These are phyloP conservation scores for Afroboletus lepidellus DNA, from an alignment of 1,284 basidiomycete genomes.

Conservation along the genomic window DNA sequence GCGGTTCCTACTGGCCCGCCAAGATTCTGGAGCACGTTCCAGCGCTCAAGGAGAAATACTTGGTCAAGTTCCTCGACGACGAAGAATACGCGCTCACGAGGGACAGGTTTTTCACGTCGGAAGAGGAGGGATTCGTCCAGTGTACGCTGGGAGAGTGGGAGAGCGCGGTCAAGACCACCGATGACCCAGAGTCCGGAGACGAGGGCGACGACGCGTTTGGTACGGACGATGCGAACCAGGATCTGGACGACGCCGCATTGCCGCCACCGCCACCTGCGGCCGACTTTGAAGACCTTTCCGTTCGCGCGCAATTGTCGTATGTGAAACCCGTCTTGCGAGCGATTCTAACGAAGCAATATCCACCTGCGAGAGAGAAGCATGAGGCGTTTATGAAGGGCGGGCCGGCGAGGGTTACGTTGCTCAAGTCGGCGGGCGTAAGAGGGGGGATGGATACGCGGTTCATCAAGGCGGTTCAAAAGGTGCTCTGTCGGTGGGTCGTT, in stretches of 20 bases:
- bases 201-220: conserved; percentile 43
- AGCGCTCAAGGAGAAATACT: conserved; percentile 42
- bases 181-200: conserved; percentile 48
- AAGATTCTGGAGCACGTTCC: conserved; percentile 51
- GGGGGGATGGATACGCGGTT: conserved; percentile 54
- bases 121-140: conserved; percentile 54
- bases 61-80: conserved; percentile 55
- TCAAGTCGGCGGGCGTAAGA: conserved; percentile 46
- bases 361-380: conserved; percentile 49
- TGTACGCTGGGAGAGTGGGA: conserved; percentile 61
- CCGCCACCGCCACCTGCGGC: conserved; percentile 39
- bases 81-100: conserved; percentile 40
- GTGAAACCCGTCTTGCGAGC: conserved; percentile 59
- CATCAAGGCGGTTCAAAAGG: conserved; percentile 46
- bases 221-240: conserved; percentile 20
- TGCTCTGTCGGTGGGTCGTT: conserved; percentile 55
- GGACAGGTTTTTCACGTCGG: conserved; percentile 53
- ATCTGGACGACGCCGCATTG: conserved; percentile 23
- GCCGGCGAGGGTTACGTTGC: conserved; percentile 41
- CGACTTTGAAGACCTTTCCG: conserved; percentile 46
- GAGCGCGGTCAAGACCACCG: conserved; percentile 43
- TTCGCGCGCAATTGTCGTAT: conserved; percentile 62
- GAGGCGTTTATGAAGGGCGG: conserved; percentile 59
- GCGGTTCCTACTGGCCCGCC: conserved; percentile 63
- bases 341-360: conserved; percentile 54